Conservation (phyloP, 768 basidiomycete genomes). For the Pseudohyphozyma bogoriensis region DNA sequence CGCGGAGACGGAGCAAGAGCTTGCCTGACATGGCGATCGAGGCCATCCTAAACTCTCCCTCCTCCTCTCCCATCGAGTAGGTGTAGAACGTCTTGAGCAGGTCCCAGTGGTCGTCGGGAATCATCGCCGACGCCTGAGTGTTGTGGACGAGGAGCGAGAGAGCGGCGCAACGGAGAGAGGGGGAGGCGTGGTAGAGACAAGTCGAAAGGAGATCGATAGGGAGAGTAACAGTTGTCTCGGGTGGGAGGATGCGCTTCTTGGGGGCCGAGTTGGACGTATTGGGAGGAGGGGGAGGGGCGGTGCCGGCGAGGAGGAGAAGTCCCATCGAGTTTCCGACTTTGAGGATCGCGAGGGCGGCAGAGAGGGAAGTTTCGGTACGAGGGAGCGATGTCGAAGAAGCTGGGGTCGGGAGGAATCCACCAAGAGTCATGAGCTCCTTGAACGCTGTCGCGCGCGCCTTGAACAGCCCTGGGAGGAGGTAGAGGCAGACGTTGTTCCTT, state of each 20-base stretch:
- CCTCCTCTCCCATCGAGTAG: slow-evolving; percentile 23
- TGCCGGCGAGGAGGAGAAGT: slow-evolving; percentile 14
- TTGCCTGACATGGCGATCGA: slow-evolving; percentile 14
- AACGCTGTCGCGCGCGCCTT: slow-evolving; percentile 2
- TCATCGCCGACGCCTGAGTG: not conserved
- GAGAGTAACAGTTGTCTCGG: no score
- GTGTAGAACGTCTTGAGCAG: slow-evolving; percentile 22
- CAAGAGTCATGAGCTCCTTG: not conserved
- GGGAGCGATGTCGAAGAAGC: not conserved
- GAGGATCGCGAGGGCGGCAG: slow-evolving; percentile 14
- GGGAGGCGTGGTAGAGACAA: slow-evolving; percentile 9
- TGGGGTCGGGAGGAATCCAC: no score
- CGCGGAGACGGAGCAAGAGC: slow-evolving; percentile 22
- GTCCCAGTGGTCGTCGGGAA: slow-evolving; percentile 9
- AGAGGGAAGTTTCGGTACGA: slow-evolving; percentile 13
- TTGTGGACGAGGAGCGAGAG: slow-evolving; percentile 23
- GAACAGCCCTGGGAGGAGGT: slow-evolving; percentile 12
- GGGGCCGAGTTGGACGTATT: no score
- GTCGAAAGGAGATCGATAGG: slow-evolving; percentile 11
- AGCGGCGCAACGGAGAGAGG: slow-evolving; percentile 18
- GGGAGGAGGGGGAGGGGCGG: not conserved
- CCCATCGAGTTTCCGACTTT: slow-evolving; percentile 18
- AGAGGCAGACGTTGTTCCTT: slow-evolving; percentile 7
- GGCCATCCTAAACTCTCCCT: slow-evolving; percentile 20
- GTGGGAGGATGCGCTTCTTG: no score